Percentiles rank a stretch among this genome's conserved stretches.
phyloP scores from a whole-genome alignment of 306 rosid genomes.

The Argentina anserina region DNA sequence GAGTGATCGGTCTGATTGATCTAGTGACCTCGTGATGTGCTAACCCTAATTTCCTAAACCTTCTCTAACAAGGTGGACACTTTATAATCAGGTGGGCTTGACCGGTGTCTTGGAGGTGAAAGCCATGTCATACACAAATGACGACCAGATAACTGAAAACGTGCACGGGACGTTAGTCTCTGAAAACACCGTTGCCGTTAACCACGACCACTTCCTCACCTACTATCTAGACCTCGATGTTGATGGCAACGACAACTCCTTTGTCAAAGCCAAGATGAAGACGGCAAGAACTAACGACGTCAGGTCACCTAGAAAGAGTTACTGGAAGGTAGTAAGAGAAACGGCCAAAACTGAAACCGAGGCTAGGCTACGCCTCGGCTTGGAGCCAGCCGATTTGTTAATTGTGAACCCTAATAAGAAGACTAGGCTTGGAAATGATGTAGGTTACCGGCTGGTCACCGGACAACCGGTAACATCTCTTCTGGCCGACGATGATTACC shows the following conservation, averaged over 20 bases:
- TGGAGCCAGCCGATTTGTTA: slow-evolving; percentile 56
- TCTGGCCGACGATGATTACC: slow-evolving; percentile 63
- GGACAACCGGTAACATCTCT: slow-evolving; percentile 54
- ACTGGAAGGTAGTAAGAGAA: slow-evolving; percentile 61
- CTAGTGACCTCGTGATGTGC: background rate
- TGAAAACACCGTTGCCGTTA: slow-evolving; percentile 57
- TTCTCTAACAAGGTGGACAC: background rate
- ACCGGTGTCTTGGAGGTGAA: slow-evolving; percentile 70
- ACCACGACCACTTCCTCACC: slow-evolving; percentile 73
- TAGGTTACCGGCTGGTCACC: slow-evolving; percentile 68
- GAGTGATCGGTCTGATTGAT: background rate
- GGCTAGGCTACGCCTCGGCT: slow-evolving; percentile 51
- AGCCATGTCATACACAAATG: slow-evolving; percentile 47
- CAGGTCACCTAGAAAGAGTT: slow-evolving; percentile 63
- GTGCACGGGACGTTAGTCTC: slow-evolving; percentile 63
- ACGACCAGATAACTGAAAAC: slow-evolving; percentile 29
- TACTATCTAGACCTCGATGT: slow-evolving; percentile 77
- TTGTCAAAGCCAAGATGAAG: slow-evolving; percentile 52
- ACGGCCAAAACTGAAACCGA: slow-evolving; percentile 58
- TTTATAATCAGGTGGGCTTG: slow-evolving; percentile 55
- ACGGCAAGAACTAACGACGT: slow-evolving; percentile 23
- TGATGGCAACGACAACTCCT: slow-evolving; percentile 58
- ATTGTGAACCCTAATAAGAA: slow-evolving; percentile 59
- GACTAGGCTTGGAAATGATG: slow-evolving; percentile 60
- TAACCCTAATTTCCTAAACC: no score